A percentile compares a stretch with the other conserved stretches of the same genome.
Conservation (phyloP, 805 yeast species). For the Candida parachauliodes region DNA sequence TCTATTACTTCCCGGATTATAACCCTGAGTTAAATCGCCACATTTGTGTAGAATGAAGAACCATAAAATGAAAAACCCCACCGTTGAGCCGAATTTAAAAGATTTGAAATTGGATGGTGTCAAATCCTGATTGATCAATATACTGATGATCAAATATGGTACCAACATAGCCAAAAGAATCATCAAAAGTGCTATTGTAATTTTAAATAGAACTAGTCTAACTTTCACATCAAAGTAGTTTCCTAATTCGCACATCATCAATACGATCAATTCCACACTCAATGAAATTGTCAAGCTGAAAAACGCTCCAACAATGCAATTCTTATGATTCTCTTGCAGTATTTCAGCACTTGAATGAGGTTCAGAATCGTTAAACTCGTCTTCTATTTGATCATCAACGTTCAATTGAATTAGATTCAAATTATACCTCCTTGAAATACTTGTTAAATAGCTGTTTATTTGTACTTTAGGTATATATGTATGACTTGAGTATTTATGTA, state of each 20-base stretch:
- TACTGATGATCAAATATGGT: slow-evolving; percentile 38
- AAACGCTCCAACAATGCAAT: slow-evolving; percentile 19
- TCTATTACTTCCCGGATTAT: slow-evolving; percentile 15
- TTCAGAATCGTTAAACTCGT: slow-evolving; percentile 4
- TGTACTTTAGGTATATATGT: slow-evolving; percentile 14
- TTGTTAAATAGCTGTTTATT: slow-evolving; percentile 22
- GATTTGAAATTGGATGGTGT: slow-evolving; percentile 14
- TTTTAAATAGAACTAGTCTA: slow-evolving; percentile 32
- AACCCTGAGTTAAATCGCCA: slow-evolving; percentile 28
- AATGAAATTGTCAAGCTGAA: slow-evolving; percentile 30
- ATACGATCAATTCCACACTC: slow-evolving; percentile 27
- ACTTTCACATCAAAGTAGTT: slow-evolving; percentile 19
- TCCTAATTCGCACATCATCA: slow-evolving; percentile 36
- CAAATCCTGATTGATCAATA: slow-evolving; percentile 26
- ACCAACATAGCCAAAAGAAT: slow-evolving; percentile 37
- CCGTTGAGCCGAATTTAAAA: slow-evolving; percentile 11
- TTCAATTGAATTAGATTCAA: slow-evolving; percentile 9
- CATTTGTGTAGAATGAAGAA: slow-evolving; percentile 27
- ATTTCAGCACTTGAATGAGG: neutral
- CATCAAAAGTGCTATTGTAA: slow-evolving; percentile 37
- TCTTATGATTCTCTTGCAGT: slow-evolving; percentile 5
- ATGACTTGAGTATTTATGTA: slow-evolving; percentile 13
- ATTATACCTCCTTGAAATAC: slow-evolving; percentile 14
- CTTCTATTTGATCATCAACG: slow-evolving; percentile 6
- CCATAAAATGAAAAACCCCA: slow-evolving; percentile 26